A percentile compares a stretch with the other conserved stretches of the same genome.
These are phyloP conservation scores for Coemansia sp. DNA, from an alignment of 192 early-diverging fungal species.

Conservation along the genomic window DNA sequence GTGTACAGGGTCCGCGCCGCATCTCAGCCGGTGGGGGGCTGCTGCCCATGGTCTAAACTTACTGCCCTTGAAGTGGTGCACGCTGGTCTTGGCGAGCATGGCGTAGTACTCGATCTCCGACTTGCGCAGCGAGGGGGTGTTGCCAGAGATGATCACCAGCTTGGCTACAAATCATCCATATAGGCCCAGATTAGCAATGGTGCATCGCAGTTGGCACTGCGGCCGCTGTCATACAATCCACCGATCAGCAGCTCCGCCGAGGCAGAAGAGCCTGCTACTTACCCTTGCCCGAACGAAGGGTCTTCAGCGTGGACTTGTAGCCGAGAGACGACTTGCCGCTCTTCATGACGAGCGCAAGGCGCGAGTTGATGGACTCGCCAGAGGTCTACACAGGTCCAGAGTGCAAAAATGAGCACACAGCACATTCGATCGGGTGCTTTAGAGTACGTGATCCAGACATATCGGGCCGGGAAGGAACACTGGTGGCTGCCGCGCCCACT, in stretches of 20 bases:
- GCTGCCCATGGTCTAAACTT: too few relatives aligned
- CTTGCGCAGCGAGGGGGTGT: slow-evolving; percentile 99
- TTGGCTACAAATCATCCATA: slow-evolving; percentile 57
- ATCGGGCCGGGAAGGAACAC: too few relatives aligned
- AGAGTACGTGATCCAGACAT: too few relatives aligned
- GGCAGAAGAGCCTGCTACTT: slow-evolving; percentile 7
- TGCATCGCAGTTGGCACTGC: too few relatives aligned
- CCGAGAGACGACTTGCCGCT: slow-evolving; percentile 96
- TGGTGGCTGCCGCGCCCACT: too few relatives aligned
- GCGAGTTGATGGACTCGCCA: slow-evolving; percentile 95
- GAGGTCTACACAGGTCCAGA: slow-evolving; percentile 71
- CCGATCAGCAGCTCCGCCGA: too few relatives aligned
- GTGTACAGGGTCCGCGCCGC: not conserved
- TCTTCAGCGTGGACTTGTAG: slow-evolving; percentile 99
- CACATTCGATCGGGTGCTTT: too few relatives aligned
- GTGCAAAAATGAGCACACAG: too few relatives aligned
- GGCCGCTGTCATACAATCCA: too few relatives aligned
- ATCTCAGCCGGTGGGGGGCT: too few relatives aligned
- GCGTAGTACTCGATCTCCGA: slow-evolving; percentile 99
- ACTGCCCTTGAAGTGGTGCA: slow-evolving; percentile 99
- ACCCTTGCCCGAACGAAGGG: slow-evolving; percentile 88
- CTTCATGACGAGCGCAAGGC: slow-evolving; percentile 99
- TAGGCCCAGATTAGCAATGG: not conserved
- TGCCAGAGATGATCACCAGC: slow-evolving; percentile 97
- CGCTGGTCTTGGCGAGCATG: slow-evolving; percentile 99